Conservation (phyloP, 257 asterid species). For the Verbascum thapsus region DNA sequence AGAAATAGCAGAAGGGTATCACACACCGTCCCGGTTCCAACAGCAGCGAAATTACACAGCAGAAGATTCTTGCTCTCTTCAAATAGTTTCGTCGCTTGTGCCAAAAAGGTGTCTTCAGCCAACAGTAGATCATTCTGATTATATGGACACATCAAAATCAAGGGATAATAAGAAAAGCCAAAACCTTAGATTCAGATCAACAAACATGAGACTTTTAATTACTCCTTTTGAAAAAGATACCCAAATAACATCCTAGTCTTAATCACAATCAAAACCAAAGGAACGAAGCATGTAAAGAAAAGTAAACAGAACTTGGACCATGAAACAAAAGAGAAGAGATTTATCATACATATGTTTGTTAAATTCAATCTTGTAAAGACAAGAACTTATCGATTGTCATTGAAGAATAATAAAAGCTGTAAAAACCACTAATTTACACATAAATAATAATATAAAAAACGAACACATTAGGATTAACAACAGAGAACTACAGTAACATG, state of each 20-base stretch:
- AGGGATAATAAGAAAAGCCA: slow-evolving; percentile 11
- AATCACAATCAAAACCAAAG: neutral
- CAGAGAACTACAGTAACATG: neutral
- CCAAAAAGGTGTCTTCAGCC: slow-evolving; percentile 47
- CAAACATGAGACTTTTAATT: neutral
- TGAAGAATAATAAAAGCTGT: slow-evolving; percentile 16
- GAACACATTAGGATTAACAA: too few species aligned
- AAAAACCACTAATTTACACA: too few species aligned
- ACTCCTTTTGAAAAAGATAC: neutral
- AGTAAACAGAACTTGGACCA: neutral
- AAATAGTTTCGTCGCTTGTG: slow-evolving; percentile 62
- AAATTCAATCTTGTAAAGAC: slow-evolving; percentile 9
- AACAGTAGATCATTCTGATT: slow-evolving; percentile 60
- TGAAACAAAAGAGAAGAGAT: neutral
- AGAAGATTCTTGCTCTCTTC: slow-evolving; percentile 66
- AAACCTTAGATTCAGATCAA: slow-evolving; percentile 20
- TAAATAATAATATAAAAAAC: neutral
- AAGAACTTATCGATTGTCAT: slow-evolving; percentile 15
- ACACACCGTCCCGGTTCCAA: slow-evolving; percentile 74
- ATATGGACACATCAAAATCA: slow-evolving; percentile 14
- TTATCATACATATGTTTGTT: slow-evolving; percentile 1
- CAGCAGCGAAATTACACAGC: slow-evolving; percentile 50
- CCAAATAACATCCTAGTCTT: slow-evolving; percentile 1
- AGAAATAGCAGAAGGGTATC: slow-evolving; percentile 7
- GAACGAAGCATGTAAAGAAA: neutral